phyloP scores from a whole-genome alignment of 257 asterid genomes.

The Solanum peruvianum region DNA sequence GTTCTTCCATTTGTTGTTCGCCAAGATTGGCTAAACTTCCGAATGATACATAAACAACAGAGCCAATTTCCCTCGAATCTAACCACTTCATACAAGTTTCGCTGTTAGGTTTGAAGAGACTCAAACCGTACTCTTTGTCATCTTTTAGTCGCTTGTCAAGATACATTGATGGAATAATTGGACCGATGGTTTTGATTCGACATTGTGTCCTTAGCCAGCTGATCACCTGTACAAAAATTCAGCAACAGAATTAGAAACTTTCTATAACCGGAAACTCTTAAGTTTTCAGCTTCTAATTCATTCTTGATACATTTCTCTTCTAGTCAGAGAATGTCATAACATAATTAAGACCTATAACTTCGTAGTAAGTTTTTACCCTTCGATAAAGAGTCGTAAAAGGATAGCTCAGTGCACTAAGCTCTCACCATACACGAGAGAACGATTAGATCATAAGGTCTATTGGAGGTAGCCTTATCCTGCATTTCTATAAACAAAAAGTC shows the following conservation, averaged over 20 bases:
- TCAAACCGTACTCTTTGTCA: constrained; percentile 11
- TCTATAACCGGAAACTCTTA: neutral
- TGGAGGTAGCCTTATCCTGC: neutral
- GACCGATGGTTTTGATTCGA: constrained; percentile 11
- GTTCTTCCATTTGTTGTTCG: constrained; percentile 8
- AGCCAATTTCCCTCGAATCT: neutral
- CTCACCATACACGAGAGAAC: neutral
- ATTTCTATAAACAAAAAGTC: neutral
- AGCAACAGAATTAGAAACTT: neutral
- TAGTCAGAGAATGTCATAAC: neutral
- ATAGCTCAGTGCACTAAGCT: neutral
- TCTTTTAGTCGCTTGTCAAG: constrained; percentile 10
- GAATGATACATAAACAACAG: constrained; percentile 16
- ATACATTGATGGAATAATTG: constrained; percentile 16
- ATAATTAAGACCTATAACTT: neutral
- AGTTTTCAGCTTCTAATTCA: neutral
- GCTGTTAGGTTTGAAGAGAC: neutral
- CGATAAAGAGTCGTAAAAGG: neutral
- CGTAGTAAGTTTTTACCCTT: neutral
- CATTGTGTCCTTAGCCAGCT: constrained; percentile 3
- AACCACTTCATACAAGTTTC: constrained; percentile 11
- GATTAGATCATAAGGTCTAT: neutral
- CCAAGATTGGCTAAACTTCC: constrained; percentile 9
- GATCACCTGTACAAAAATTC: neutral
- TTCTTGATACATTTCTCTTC: neutral